Base-by-base conservation (phyloP, 495 filamentous ascomycete species). In the Neurospora terricola region DNA sequence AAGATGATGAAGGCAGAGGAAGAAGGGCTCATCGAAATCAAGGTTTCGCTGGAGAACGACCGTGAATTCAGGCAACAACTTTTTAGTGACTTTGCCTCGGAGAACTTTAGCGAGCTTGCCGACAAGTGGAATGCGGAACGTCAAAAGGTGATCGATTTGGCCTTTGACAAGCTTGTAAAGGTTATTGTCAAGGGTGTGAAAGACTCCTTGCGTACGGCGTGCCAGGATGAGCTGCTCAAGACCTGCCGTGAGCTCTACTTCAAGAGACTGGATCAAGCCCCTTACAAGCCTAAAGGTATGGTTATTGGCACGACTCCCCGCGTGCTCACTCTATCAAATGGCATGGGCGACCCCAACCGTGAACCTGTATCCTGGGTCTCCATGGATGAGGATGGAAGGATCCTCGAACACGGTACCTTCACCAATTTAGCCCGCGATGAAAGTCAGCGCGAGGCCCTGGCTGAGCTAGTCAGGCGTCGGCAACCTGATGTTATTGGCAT, bases 1-100 rank as follows among this genome's bases (percentile, higher is more conserved):
- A 91, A 93, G 79, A 99, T 99, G 96, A 89, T 98, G 78, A 96
- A 93, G 79, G 96, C 96, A 5, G 96, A 99, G 81, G 90, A 93
- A 76, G 96, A 98, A 78, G 94, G 94, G 4, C 82, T 98, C 3
- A 87, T 98, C 27, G 93, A 98, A 69, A 91, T 99, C 27, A 88
- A 87, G 71, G 86, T 98, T 36, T 86, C 88, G 18, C 85, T 98
- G 71, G 89, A 93, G 75, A 89, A 92, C 71, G 89, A 92, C 74
- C 86, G 90, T 9, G 84, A 90, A 39, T 93, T 97, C 84, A 89
- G 88, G 68, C 85, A 88, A 45, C 87, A 90, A 62, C 87, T 98
- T 2, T 91, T 93, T 78, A 83, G 84, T n/a, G 90, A 94, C 71
- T 94, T 99, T 72, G 89, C 91, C 66, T 97, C 94, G 0, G 96